These are phyloP conservation scores for Dispira simplex DNA, from an alignment of 192 early-diverging fungal genomes.

Conservation along the genomic window DNA sequence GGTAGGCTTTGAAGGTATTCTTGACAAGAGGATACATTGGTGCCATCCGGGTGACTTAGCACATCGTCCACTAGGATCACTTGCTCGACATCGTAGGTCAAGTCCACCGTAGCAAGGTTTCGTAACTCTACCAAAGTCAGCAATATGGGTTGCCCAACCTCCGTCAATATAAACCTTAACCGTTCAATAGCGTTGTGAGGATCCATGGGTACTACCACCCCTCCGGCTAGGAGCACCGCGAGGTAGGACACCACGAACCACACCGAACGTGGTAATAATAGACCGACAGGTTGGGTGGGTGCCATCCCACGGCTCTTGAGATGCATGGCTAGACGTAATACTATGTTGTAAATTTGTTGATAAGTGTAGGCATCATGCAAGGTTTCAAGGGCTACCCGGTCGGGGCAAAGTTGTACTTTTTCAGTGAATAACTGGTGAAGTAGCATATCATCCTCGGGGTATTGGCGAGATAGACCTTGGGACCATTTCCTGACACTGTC, in stretches of 20 bases:
- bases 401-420: not conserved
- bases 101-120: not conserved
- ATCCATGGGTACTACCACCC: not conserved
- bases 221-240: not conserved
- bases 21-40: no score
- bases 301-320: not conserved
- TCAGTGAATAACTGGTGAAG: not conserved
- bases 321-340: not conserved
- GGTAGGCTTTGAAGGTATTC: not conserved
- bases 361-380: not conserved
- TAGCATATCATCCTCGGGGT: not conserved
- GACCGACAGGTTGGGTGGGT: not conserved
- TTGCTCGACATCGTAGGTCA: not conserved
- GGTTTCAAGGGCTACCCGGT: not conserved
- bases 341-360: not conserved
- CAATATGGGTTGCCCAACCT: not conserved
- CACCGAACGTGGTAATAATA: not conserved
- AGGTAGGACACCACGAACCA: not conserved
- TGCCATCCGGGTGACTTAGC: not conserved
- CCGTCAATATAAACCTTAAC: not conserved
- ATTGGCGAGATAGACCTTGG: not conserved
- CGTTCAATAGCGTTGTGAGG: not conserved
- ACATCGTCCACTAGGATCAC: not conserved
- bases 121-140: not conserved
- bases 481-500: not conserved